phyloP scores from a whole-genome alignment of 306 rosid species.

The Psophocarpus tetragonolobus region DNA sequence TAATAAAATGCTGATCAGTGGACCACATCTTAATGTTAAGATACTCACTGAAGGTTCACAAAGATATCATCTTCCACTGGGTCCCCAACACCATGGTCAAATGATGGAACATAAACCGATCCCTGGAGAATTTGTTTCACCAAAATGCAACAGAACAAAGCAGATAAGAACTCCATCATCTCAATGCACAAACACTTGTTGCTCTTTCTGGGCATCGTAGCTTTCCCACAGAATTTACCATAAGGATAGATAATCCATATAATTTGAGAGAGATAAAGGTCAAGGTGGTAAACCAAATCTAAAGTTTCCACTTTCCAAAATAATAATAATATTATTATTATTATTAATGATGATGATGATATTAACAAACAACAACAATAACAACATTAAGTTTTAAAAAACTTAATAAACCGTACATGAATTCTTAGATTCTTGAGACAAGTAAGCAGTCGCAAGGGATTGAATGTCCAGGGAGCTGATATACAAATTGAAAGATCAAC shows the following conservation, averaged over 20 bases:
- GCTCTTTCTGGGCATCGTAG: constrained; percentile 3
- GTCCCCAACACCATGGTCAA: constrained; percentile 92
- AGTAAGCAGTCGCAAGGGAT: constrained; percentile 60
- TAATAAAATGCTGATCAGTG: constrained; percentile 15
- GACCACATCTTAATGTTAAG: constrained; percentile 27
- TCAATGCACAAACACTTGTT: constrained; percentile 21
- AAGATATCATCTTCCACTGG: constrained; percentile 85
- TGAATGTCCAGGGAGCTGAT: constrained; percentile 99
- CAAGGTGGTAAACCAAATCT: constrained; percentile 7
- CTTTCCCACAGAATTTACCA: constrained; percentile 7
- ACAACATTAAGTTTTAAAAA: constrained; percentile 21
- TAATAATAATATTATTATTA: background rate
- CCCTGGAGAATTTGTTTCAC: constrained; percentile 67
- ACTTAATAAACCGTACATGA: constrained; percentile 52
- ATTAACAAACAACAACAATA: background rate
- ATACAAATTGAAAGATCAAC: constrained; percentile 51
- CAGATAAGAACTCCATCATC: constrained; percentile 29
- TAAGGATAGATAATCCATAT: constrained; percentile 30
- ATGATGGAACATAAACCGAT: constrained; percentile 87
- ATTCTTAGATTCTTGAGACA: constrained; percentile 72
- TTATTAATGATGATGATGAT: too few relatives aligned
- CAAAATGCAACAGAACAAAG: constrained; percentile 38
- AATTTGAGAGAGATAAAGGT: constrained; percentile 18
- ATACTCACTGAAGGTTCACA: constrained; percentile 75
- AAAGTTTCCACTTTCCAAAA: constrained; percentile 28